Evolutionary conservation across 2,329 filamentous ascomycete species (phyloP).

Genomic region (Grosmannia serpens): DNA sequence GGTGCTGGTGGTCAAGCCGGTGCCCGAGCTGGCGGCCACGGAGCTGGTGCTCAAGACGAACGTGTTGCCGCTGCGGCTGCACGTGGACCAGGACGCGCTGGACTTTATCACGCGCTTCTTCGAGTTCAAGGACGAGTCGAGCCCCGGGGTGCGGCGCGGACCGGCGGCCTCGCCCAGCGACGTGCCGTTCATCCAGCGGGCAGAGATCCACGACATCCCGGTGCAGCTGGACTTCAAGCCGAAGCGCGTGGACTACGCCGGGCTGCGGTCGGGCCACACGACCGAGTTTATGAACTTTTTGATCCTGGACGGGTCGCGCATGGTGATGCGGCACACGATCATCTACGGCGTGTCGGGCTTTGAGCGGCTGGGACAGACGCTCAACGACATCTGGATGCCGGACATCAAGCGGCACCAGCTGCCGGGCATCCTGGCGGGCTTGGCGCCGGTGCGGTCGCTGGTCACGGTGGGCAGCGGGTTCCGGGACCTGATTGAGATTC

Average conservation of each 20-base stretch:
- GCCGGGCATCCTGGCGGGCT: slow-evolving; percentile 73
- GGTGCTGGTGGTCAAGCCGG: slow-evolving; percentile 75
- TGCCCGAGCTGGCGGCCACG: slow-evolving; percentile 72
- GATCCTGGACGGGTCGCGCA: slow-evolving; percentile 76
- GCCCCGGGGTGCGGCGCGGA: background rate
- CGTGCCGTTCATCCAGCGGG: slow-evolving; percentile 75
- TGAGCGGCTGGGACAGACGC: slow-evolving; percentile 73
- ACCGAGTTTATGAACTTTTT: slow-evolving; percentile 99
- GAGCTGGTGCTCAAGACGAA: slow-evolving; percentile 76
- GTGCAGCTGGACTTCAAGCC: slow-evolving; percentile 92
- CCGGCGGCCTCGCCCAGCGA: slow-evolving; percentile 51
- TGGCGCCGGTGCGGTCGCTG: slow-evolving; percentile 80
- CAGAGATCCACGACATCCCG: slow-evolving; percentile 73
- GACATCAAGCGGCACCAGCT: slow-evolving; percentile 86
- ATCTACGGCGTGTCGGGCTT: slow-evolving; percentile 88
- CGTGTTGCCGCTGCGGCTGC: slow-evolving; percentile 73
- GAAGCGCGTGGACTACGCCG: slow-evolving; percentile 92
- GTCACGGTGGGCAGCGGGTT: slow-evolving; percentile 87
- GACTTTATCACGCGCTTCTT: slow-evolving; percentile 98
- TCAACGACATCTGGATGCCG: slow-evolving; percentile 95
- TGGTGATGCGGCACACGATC: slow-evolving; percentile 79
- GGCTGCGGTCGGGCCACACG: slow-evolving; percentile 82
- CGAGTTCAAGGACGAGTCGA: slow-evolving; percentile 64
- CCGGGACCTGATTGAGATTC: slow-evolving; percentile 75
- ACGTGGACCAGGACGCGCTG: slow-evolving; percentile 93